Percentiles rank a stretch among this genome's conserved stretches.
phyloP scores from a whole-genome alignment of 2,329 filamentous ascomycete genomes.

The Exophiala alcalophila region DNA sequence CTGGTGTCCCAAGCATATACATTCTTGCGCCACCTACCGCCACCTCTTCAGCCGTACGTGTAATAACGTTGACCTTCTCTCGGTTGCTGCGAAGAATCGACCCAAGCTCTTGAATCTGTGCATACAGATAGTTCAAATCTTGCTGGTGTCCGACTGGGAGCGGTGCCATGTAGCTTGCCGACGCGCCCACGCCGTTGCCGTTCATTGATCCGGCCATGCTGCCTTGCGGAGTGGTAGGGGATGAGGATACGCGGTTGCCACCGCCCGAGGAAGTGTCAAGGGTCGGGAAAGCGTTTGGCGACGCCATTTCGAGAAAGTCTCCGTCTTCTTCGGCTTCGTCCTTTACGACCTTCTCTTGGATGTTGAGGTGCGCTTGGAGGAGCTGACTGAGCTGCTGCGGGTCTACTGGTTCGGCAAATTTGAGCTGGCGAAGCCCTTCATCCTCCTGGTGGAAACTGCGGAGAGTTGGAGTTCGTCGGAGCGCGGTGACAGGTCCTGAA shows the following conservation, averaged over 20 bases:
- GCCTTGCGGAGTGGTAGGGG: constrained; percentile 18
- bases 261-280: constrained; percentile 24
- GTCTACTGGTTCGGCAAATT: neutral
- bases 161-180: constrained; percentile 28
- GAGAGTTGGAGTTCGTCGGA: no score
- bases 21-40: no score
- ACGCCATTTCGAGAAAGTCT: constrained; percentile 7
- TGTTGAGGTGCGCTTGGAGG: constrained; percentile 2
- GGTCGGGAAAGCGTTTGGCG: constrained; percentile 26
- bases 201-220: constrained; percentile 21
- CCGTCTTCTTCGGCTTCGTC: neutral
- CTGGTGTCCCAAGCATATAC: neutral
- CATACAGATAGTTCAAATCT: constrained; percentile 51
- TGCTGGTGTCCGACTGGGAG: constrained; percentile 48
- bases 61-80: constrained; percentile 49
- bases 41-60: constrained; percentile 49
- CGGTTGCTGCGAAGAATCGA: constrained; percentile 50
- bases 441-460: no score
- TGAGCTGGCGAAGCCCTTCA: neutral
- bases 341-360: neutral
- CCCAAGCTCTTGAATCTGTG: constrained; percentile 50
- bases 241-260: constrained; percentile 13
- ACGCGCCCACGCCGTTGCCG: constrained; percentile 25
- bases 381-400: constrained; percentile 1
- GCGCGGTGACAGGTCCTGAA: no score